These are phyloP conservation scores for Cadophora sp. DNA, from an alignment of 2,329 filamentous ascomycete species.

Conservation along the genomic window DNA sequence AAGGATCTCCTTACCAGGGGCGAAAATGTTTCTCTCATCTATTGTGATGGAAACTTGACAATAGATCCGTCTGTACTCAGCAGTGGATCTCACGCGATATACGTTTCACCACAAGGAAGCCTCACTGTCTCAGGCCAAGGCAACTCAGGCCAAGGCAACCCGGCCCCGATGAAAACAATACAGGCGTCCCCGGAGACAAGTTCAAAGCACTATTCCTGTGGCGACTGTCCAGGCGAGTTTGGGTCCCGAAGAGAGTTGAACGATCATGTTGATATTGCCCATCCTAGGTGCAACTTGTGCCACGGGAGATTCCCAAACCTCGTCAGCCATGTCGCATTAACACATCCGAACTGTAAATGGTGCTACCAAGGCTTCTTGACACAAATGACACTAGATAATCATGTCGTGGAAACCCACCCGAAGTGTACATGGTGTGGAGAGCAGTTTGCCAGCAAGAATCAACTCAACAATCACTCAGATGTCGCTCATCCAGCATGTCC, in stretches of 20 bases:
- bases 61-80: conserved; percentile 16
- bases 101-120: conserved; percentile 18
- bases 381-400: background rate
- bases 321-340: background rate
- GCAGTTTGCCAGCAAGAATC: background rate
- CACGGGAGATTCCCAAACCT: conserved; percentile 5
- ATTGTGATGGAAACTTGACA: conserved; percentile 17
- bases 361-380: conserved; percentile 2
- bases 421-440: conserved; percentile 8
- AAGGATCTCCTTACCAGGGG: conserved; percentile 6
- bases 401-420: background rate
- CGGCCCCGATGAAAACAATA: background rate
- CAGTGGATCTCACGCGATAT: conserved; percentile 22
- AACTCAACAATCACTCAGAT: conserved; percentile 5
- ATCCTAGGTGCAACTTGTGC: conserved; percentile 15
- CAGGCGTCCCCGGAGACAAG: background rate
- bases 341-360: conserved; percentile 12
- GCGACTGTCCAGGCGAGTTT: conserved; percentile 4
- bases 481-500: conserved; percentile 12
- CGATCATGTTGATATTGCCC: background rate
- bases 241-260: background rate
- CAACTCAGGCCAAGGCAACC: background rate
- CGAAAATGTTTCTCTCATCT: conserved; percentile 20
- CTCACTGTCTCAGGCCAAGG: background rate
- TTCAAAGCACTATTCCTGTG: conserved; percentile 5